These are phyloP conservation scores for Penicillium roqueforti DNA, from an alignment of 495 filamentous ascomycete species.

Conservation along the genomic window DNA sequence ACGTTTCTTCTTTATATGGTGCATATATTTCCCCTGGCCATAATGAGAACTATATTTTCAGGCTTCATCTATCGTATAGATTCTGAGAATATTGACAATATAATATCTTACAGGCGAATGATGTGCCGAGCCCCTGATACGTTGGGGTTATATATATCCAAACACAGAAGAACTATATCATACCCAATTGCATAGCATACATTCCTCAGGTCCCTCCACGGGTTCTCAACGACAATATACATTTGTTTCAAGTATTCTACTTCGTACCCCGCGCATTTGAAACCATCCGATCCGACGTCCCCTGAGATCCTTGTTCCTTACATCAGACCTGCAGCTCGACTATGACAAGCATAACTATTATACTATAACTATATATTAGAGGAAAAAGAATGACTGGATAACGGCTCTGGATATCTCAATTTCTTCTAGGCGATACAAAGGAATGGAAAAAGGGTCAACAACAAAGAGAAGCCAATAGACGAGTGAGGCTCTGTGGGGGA, in stretches of 20 bases:
- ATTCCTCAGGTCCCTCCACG: not conserved
- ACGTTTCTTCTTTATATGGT: not conserved
- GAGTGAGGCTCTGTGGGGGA: not conserved
- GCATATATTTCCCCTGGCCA: too few relatives aligned
- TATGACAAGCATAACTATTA: too few relatives aligned
- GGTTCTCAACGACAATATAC: not conserved
- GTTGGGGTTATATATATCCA: not conserved
- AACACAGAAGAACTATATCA: not conserved
- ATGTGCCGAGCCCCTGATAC: not conserved
- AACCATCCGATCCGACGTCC: not conserved
- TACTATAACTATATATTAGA: too few relatives aligned
- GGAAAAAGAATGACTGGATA: too few relatives aligned
- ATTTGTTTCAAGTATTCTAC: conserved; percentile 2
- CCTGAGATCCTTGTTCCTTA: not conserved
- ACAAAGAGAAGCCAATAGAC: not conserved
- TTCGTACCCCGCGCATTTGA: conserved; percentile 1
- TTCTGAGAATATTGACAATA: too few relatives aligned
- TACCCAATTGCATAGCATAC: too few relatives aligned
- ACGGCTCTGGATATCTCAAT: too few relatives aligned
- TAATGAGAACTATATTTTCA: not conserved
- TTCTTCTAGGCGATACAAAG: too few relatives aligned
- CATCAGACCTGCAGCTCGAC: not conserved
- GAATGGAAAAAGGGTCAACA: not conserved
- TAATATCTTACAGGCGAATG: too few relatives aligned
- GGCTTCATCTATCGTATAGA: not conserved